Percentiles rank a stretch among this genome's conserved stretches.
Evolutionary conservation across 805 yeast genomes (phyloP).

Genomic region (Barnettozyma botsteinii): DNA sequence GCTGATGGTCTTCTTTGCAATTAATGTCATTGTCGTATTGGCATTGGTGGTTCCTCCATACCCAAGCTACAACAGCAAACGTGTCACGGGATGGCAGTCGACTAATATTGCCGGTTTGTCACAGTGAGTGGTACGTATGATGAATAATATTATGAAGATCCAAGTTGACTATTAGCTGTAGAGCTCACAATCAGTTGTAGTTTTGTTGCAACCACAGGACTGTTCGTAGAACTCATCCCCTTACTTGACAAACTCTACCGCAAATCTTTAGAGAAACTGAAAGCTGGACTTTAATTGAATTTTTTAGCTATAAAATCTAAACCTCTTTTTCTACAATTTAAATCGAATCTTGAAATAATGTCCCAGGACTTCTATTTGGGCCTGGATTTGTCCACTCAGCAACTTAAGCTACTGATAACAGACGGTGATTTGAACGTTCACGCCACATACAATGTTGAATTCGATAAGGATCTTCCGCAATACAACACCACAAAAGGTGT

Average conservation of each 20-base stretch:
- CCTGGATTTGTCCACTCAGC: slow-evolving; percentile 87
- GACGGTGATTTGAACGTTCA: slow-evolving; percentile 47
- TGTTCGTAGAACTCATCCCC: too few relatives aligned
- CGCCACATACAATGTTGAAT: slow-evolving; percentile 59
- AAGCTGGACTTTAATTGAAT: too few relatives aligned
- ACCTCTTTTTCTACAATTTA: too few relatives aligned
- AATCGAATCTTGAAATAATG: slow-evolving; percentile 29
- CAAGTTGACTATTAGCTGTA: too few relatives aligned
- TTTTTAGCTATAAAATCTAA: too few relatives aligned
- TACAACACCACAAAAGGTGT: slow-evolving; percentile 78
- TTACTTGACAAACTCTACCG: too few relatives aligned
- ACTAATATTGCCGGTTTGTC: slow-evolving; percentile 3
- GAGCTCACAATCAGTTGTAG: too few relatives aligned
- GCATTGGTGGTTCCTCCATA: slow-evolving; percentile 52
- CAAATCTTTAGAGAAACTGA: too few relatives aligned
- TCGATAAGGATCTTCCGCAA: slow-evolving; percentile 55
- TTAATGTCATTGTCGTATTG: slow-evolving; percentile 29
- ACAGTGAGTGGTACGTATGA: not conserved
- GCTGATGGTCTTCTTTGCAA: slow-evolving; percentile 35
- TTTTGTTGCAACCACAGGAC: too few relatives aligned
- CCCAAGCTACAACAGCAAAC: slow-evolving; percentile 43
- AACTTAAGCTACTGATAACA: slow-evolving; percentile 69
- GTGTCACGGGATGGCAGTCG: slow-evolving; percentile 5
- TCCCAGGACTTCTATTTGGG: slow-evolving; percentile 42
- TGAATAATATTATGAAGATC: too few relatives aligned